Base-by-base conservation (phyloP, 805 yeast genomes). In the Saturnispora hagleri region DNA sequence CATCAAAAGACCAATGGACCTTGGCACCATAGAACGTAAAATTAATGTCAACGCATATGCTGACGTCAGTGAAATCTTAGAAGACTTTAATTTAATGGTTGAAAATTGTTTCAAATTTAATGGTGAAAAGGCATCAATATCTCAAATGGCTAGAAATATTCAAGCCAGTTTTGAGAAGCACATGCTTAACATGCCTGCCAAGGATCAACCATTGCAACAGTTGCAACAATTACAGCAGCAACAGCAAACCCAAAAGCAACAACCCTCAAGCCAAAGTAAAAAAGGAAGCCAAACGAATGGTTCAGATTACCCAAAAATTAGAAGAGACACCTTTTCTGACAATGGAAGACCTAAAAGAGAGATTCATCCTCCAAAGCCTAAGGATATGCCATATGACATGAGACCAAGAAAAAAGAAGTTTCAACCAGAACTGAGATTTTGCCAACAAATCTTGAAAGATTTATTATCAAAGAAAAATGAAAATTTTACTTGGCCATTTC, bases 361-460 rank as follows among this genome's bases (percentile, higher is more conserved):
- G 59, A 89, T 93, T 46, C 97, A 90, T 66, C 99, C 99, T 3
- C 99, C 99, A 50, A 84, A 86, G 63, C 87, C 96, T 33, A 88
- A 88, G 63, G 97, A 93, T 65, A 80, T 90, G 67, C 95, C 96
- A 3, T 89, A 88, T 62, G 97, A 89, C 62, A 81, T 81, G 50
- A 76, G 90, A 63, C 99, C 99, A 45, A 80, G 95, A 58, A 87
- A 87, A 70, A 90, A 91, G 78, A 91, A 89, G 72, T 82, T 75
- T 63, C 95, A 91, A 40, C 85, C 91, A 9, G 97, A 91, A 67
- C 77, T 93, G 65, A 77, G 90, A 62, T 93, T 84, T 69, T 88
- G 95, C 64, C 84, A 80, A 58, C 86, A 80, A 64, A 80, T 90
- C 3, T 69, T 93, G 51, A 87, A 86, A 64, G 99, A 93, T 61